Conservation (phyloP, 225 moss, liverwort and hornwort genomes). For the Anthoceros angustus region DNA sequence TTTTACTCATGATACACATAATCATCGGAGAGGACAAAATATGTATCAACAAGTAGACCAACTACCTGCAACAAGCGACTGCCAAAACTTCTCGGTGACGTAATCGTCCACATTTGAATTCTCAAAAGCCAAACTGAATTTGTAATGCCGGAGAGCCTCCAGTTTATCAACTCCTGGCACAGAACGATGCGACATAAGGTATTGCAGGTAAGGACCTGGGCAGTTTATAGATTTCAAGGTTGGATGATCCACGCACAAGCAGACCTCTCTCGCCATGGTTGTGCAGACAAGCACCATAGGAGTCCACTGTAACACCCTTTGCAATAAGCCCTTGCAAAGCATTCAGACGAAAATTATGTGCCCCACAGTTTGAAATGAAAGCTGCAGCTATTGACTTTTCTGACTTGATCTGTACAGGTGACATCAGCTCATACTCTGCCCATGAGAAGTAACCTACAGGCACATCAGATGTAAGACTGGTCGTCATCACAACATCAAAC, state of each 20-base stretch:
- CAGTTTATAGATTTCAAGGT: too few relatives aligned
- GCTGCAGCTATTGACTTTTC: conserved; percentile 53
- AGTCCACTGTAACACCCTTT: background rate
- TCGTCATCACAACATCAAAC: conserved; percentile 75
- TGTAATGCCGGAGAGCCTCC: conserved; percentile 58
- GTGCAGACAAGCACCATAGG: background rate
- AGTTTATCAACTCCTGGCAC: conserved; percentile 48
- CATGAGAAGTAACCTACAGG: conserved; percentile 66
- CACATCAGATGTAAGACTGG: conserved; percentile 87
- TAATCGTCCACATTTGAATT: conserved; percentile 96
- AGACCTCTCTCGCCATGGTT: background rate
- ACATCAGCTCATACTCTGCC: conserved; percentile 86
- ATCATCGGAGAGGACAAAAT: background rate
- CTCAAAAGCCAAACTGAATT: conserved; percentile 91
- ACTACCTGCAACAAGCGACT: conserved; percentile 63
- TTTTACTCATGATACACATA: background rate
- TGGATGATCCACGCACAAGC: background rate
- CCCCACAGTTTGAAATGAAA: conserved; percentile 93
- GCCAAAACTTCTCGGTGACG: conserved; percentile 92
- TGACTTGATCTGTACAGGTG: conserved; percentile 38
- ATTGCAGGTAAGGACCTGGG: background rate
- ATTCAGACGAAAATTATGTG: conserved; percentile 66
- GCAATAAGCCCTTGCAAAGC: background rate
- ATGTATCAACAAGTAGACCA: background rate
- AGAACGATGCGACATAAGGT: background rate